phyloP scores from a whole-genome alignment of 805 yeast genomes.

The Suhomyces kilbournensis region DNA sequence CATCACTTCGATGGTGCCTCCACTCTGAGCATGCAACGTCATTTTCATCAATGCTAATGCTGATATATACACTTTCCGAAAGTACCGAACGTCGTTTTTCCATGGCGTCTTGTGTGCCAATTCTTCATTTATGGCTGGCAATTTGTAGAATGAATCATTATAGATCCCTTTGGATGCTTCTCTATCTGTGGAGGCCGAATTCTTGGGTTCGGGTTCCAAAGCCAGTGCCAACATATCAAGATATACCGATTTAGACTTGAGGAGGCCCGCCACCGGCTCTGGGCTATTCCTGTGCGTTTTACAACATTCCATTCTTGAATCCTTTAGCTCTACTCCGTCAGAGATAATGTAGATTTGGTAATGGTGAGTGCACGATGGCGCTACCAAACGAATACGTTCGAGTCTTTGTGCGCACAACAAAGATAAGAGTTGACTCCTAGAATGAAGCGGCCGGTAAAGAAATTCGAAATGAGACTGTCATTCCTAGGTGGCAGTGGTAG shows the following conservation, averaged over 20 bases:
- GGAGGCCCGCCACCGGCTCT: background rate
- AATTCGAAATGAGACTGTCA: no score
- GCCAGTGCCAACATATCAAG: constrained; percentile 3
- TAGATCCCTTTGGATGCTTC: constrained; percentile 54
- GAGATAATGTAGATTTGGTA: background rate
- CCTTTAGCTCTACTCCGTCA: background rate
- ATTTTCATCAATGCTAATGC: constrained; percentile 71
- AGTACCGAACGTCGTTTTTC: constrained; percentile 57
- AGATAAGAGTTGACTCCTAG: background rate
- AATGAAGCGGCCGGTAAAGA: no score
- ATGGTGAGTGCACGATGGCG: background rate
- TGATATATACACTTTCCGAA: constrained; percentile 61
- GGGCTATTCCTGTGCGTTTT: background rate
- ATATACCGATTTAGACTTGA: background rate
- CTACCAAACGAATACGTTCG: background rate
- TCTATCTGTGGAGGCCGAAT: background rate
- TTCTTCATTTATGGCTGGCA: constrained; percentile 10
- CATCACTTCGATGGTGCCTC: constrained; percentile 90
- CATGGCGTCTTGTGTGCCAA: constrained; percentile 42
- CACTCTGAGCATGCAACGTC: constrained; percentile 75
- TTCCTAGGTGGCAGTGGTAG: no score
- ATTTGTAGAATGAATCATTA: constrained; percentile 2
- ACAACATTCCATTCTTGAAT: background rate
- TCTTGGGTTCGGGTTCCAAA: background rate
- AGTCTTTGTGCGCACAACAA: background rate